phyloP scores from a whole-genome alignment of 31 red algal genomes.

The Porphyra umbilicalis region DNA sequence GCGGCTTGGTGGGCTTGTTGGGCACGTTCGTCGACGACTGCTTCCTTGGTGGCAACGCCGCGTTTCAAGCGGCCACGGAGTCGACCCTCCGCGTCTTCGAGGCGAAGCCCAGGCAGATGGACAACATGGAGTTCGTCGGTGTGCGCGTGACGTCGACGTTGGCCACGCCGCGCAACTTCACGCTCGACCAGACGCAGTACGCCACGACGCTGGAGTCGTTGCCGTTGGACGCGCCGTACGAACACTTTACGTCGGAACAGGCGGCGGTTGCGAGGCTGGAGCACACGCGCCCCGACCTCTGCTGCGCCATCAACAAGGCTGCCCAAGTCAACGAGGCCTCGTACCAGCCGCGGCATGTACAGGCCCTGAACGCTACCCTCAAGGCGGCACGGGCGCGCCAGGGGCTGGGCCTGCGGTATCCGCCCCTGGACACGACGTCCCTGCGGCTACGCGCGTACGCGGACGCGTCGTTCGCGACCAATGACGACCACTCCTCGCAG shows the following conservation, averaged over 20 bases:
- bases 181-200: neutral
- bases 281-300: neutral
- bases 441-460: too few relatives aligned
- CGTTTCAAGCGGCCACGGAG: neutral
- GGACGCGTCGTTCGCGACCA: too few relatives aligned
- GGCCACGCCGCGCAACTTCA: neutral
- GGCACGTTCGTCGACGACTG: too few relatives aligned
- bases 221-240: neutral
- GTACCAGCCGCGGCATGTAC: neutral
- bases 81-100: too few relatives aligned
- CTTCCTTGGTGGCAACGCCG: too few relatives aligned
- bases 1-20: too few relatives aligned
- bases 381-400: neutral
- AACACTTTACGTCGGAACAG: neutral
- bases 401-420: too few relatives aligned
- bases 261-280: neutral
- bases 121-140: constrained; percentile 1
- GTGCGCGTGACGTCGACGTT: neutral
- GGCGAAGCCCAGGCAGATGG: neutral
- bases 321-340: neutral
- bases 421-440: too few relatives aligned
- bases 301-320: neutral
- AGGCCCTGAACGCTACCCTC: neutral
- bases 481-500: constrained; percentile 2
- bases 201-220: neutral